Conservation (phyloP, 2,329 filamentous ascomycete species). For the Colletotrichum filicis region DNA sequence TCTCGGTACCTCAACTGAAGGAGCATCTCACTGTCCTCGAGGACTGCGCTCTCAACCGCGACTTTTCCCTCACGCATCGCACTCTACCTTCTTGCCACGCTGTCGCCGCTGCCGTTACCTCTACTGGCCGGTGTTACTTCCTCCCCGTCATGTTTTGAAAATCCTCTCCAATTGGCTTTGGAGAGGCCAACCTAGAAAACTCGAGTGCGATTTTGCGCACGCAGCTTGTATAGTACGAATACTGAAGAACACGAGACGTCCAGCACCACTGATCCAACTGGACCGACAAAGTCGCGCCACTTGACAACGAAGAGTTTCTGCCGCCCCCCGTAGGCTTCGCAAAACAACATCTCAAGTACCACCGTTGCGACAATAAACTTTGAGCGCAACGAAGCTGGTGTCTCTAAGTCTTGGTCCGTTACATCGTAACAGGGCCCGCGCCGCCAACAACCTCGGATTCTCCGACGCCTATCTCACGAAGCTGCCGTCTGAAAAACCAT, state of each 20-base stretch:
- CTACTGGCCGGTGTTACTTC: constrained; percentile 15
- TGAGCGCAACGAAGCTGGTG: not conserved
- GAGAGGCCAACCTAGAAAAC: constrained; percentile 39
- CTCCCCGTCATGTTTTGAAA: constrained; percentile 46
- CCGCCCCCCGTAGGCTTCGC: not conserved
- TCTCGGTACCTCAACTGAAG: constrained; percentile 8
- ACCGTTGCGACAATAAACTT: not conserved
- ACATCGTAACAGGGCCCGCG: constrained; percentile 7
- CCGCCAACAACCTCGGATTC: not conserved
- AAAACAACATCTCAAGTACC: not conserved
- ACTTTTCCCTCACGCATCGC: constrained; percentile 6
- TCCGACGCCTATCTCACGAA: constrained; percentile 11
- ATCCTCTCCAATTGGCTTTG: constrained; percentile 44
- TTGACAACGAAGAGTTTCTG: not conserved
- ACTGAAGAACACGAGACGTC: not conserved
- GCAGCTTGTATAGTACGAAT: not conserved
- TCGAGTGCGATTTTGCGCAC: constrained; percentile 21
- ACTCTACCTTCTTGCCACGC: constrained; percentile 31
- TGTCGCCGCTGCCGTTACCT: constrained; percentile 26
- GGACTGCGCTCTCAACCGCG: constrained; percentile 22
- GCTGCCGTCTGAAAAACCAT: constrained; percentile 41
- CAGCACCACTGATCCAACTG: not conserved
- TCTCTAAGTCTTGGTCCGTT: constrained; percentile 23
- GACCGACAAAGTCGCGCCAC: constrained; percentile 5
- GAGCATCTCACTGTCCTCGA: constrained; percentile 1